Base-by-base conservation (phyloP, 371 early-diverging fungal genomes). In the Rhizomucor pusillus region DNA sequence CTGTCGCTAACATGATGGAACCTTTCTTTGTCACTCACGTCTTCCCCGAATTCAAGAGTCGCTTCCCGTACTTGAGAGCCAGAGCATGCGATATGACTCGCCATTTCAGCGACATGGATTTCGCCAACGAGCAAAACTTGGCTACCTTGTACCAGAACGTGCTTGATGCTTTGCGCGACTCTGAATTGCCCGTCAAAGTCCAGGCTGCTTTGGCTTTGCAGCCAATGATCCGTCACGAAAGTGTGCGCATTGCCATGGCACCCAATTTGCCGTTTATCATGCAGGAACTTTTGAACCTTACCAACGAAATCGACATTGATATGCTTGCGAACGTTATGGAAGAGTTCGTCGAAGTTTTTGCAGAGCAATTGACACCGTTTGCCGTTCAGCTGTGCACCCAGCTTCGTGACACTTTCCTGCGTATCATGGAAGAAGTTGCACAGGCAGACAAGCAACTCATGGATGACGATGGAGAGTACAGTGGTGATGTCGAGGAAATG, bases 271-370 rank as follows among this genome's bases (percentile, higher is more conserved):
- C 90, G 7, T 75, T 82, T 37, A 86, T 97, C 48, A 94, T 95
- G 91, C 85, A 90, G 59, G 80, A 81, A 50, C 74, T 95, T 37
- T 75, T 97, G 53, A 69, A 84, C 20, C 69, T 95, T 49, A 93
- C 92, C 1, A 90, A 92, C 67, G 85, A 91, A 63, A 90, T 94
- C 54, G 95, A 97, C 64, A 77, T 92, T 60, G 97, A 96, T 62
- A 87, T 85, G 0, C 68, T 97, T 10, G 76, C 95, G 0, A 70
- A 71, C n/a, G 90, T 92, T 39, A 90, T 95, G 81, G 94, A 95
- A 45, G 81, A 81, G 52, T 84, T 96, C 60, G 94, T 96, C 2
- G 88, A 89, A 58, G 82, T 85, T n/a, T 97, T 89, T 80, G 79
- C 93, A 11, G 85, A 88, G 46, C 86, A 93, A 63, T 66, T 97